phyloP scores from a whole-genome alignment of 371 early-diverging fungal species.

The Circinella minor region DNA sequence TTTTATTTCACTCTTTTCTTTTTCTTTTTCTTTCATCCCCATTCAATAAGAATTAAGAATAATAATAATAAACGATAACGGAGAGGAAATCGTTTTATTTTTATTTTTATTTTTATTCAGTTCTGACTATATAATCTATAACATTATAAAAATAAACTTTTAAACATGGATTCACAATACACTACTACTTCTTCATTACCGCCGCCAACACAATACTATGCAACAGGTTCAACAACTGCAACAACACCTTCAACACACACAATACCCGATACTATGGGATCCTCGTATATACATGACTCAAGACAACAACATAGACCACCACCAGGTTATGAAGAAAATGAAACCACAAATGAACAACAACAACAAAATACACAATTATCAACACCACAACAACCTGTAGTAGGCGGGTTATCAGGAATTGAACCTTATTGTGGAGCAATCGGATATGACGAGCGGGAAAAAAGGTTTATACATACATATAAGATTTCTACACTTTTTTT shows the following conservation, averaged over 20 bases:
- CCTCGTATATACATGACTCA: not conserved
- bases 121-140: too few species aligned
- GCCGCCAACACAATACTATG: slow-evolving; percentile 5
- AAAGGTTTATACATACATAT: slow-evolving; percentile 14
- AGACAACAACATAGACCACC: not conserved
- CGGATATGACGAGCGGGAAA: slow-evolving; percentile 33
- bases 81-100: too few species aligned
- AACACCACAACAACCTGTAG: slow-evolving; percentile 1
- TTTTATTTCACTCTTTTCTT: not conserved
- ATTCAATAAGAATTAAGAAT: not conserved
- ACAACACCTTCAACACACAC: not conserved
- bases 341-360: slow-evolving; percentile 5
- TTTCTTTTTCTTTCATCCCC: not conserved
- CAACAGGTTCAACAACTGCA: not conserved
- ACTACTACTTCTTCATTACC: slow-evolving; percentile 9
- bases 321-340: not conserved
- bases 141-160: too few species aligned
- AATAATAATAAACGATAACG: too few species aligned
- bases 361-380: not conserved
- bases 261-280: not conserved
- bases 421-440: slow-evolving; percentile 14
- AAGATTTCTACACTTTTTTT: not conserved
- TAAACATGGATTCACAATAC: slow-evolving; percentile 4
- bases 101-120: too few species aligned
- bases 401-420: slow-evolving; percentile 9